phyloP scores from a whole-genome alignment of 306 rosid genomes.

The Rosa chinensis region DNA sequence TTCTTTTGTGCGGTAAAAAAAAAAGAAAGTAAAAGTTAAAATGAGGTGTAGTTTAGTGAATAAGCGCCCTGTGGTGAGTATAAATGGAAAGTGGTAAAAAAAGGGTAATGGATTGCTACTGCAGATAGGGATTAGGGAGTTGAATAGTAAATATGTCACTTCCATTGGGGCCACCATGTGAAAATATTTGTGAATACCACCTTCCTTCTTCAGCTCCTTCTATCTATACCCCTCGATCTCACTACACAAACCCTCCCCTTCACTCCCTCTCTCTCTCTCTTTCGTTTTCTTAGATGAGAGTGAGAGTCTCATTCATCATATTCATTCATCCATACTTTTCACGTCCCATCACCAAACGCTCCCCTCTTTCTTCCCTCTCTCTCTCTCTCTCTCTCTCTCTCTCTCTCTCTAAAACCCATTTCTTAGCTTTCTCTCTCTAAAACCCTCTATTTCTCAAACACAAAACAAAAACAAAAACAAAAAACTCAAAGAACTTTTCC shows the following conservation, averaged over 20 bases:
- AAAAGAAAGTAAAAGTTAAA: not conserved
- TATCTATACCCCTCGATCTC: not conserved
- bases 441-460: not conserved
- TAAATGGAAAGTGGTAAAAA: not conserved
- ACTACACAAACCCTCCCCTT: not conserved
- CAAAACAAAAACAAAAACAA: not conserved
- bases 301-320: slow-evolving; percentile 28
- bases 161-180: slow-evolving; percentile 63
- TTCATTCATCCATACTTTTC: slow-evolving; percentile 60
- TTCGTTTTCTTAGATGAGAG: not conserved
- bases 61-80: not conserved
- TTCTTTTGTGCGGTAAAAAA: not conserved
- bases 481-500: slow-evolving; percentile 26
- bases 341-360: slow-evolving; percentile 75
- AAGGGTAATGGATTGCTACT: not conserved
- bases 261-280: not conserved
- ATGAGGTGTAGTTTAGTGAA: not conserved
- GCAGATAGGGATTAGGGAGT: slow-evolving; percentile 2
- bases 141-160: slow-evolving; percentile 51
- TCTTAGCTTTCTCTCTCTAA: not conserved
- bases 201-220: not conserved
- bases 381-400: slow-evolving; percentile 3
- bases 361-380: slow-evolving; percentile 8
- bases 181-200: slow-evolving; percentile 35
- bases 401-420: slow-evolving; percentile 17